Percentiles rank a stretch among this genome's conserved stretches.
Evolutionary conservation across 2,329 filamentous ascomycete species (phyloP).

Genomic region (Aspergillus proliferans): DNA sequence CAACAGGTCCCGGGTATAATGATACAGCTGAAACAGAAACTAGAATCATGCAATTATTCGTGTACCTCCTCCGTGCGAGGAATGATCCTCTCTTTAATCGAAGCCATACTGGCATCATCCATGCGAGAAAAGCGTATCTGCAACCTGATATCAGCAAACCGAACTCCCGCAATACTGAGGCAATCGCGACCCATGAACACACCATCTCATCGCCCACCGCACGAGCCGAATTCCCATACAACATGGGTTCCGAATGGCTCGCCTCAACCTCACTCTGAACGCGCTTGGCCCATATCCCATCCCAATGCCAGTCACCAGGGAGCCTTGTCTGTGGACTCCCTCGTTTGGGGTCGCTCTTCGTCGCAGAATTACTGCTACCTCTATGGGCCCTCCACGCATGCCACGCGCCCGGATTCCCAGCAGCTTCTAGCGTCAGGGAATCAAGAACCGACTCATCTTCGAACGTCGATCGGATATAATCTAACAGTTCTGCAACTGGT

Average conservation of each 20-base stretch:
- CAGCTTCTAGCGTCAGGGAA: constrained; percentile 69
- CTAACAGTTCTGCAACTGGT: constrained; percentile 62
- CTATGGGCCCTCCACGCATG: constrained; percentile 82
- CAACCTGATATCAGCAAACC: constrained; percentile 6
- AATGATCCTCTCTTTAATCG: constrained; percentile 33
- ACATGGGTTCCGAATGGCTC: constrained; percentile 70
- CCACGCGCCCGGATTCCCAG: constrained; percentile 87
- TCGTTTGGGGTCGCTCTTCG: constrained; percentile 30
- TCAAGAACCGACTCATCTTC: constrained; percentile 72
- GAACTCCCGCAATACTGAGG: background rate
- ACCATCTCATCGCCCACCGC: constrained; percentile 64
- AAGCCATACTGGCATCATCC: constrained; percentile 26
- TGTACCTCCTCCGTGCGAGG: constrained; percentile 19
- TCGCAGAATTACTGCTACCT: constrained; percentile 19
- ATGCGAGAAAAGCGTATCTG: constrained; percentile 38
- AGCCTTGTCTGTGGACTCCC: constrained; percentile 46
- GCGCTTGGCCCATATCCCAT: constrained; percentile 89
- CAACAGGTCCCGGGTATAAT: background rate
- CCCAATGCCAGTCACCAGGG: constrained; percentile 93
- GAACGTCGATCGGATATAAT: constrained; percentile 78
- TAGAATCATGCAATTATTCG: constrained; percentile 9
- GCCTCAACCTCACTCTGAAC: constrained; percentile 71
- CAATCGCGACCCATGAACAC: constrained; percentile 9
- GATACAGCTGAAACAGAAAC: background rate
- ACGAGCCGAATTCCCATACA: constrained; percentile 62